These are phyloP conservation scores for Globisporangium mamillatum DNA, from an alignment of 352 stramenopile genomes.

Conservation along the genomic window DNA sequence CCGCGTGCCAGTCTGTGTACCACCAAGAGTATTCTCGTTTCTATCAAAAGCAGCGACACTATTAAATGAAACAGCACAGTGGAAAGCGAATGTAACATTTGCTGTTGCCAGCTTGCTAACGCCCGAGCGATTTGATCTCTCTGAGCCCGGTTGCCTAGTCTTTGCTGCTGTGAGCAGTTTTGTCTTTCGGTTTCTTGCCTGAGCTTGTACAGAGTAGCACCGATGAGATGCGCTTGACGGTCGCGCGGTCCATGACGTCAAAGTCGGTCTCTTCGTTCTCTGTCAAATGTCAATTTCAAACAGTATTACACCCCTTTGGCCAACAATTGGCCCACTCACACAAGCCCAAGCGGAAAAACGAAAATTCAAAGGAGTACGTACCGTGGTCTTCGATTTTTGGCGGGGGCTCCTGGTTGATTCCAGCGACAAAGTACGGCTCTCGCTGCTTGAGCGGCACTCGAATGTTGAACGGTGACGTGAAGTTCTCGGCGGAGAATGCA, in stretches of 20 bases:
- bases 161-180: not conserved
- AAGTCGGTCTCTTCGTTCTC: slow-evolving; percentile 56
- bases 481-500: slow-evolving; percentile 41
- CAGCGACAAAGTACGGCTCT: slow-evolving; percentile 58
- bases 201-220: slow-evolving; percentile 59
- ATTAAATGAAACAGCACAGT: not conserved
- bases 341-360: not conserved
- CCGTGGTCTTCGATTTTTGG: slow-evolving; percentile 34
- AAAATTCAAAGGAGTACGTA: slow-evolving; percentile 7
- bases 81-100: not conserved
- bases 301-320: not conserved
- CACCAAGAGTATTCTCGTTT: slow-evolving; percentile 55
- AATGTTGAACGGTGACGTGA: slow-evolving; percentile 79
- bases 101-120: not conserved
- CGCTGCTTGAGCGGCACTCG: slow-evolving; percentile 59
- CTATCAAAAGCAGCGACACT: slow-evolving; percentile 26
- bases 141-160: not conserved
- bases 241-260: slow-evolving; percentile 77
- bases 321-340: not conserved
- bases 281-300: slow-evolving; percentile 13
- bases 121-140: not conserved
- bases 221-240: slow-evolving; percentile 76
- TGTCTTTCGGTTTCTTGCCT: slow-evolving; percentile 50
- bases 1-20: slow-evolving; percentile 38
- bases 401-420: slow-evolving; percentile 26